Conservation (phyloP, 495 filamentous ascomycete genomes). For the Staphylotrichum tortipilum region DNA sequence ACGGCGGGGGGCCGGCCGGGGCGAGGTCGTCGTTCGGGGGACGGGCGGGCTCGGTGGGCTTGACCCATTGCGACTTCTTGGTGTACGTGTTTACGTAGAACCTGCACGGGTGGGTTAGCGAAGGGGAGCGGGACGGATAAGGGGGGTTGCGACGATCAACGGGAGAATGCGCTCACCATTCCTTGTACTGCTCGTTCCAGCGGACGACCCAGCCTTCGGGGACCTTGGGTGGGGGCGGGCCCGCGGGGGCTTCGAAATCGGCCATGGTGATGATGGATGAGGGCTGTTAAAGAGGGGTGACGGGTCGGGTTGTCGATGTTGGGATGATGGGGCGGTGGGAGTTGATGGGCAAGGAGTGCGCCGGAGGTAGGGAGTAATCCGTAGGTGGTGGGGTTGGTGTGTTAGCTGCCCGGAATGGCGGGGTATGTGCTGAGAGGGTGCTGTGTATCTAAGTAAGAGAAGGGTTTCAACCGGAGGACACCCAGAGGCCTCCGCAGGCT, state of each 20-base stretch:
- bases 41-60: conserved; percentile 55
- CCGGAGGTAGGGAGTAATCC: background rate
- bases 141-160: background rate
- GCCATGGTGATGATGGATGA: conserved; percentile 33
- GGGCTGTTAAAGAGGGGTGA: background rate
- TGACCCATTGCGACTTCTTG: conserved; percentile 82
- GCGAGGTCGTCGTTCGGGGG: conserved; percentile 26
- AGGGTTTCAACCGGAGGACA: conserved; percentile 10
- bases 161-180: conserved; percentile 51
- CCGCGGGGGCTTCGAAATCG: conserved; percentile 59
- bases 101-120: conserved; percentile 35
- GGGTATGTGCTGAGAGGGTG: background rate
- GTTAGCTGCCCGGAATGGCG: background rate
- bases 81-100: conserved; percentile 85
- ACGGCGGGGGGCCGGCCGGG: conserved; percentile 52
- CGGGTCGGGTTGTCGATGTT: too few species aligned
- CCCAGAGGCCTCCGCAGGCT: background rate
- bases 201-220: conserved; percentile 83
- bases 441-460: conserved; percentile 2
- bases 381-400: background rate
- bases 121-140: background rate
- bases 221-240: conserved; percentile 78
- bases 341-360: too few species aligned
- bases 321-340: too few species aligned
- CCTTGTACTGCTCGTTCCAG: conserved; percentile 64